Base-by-base conservation (phyloP, 2,329 filamentous ascomycete species). In the Phoma sp. region DNA sequence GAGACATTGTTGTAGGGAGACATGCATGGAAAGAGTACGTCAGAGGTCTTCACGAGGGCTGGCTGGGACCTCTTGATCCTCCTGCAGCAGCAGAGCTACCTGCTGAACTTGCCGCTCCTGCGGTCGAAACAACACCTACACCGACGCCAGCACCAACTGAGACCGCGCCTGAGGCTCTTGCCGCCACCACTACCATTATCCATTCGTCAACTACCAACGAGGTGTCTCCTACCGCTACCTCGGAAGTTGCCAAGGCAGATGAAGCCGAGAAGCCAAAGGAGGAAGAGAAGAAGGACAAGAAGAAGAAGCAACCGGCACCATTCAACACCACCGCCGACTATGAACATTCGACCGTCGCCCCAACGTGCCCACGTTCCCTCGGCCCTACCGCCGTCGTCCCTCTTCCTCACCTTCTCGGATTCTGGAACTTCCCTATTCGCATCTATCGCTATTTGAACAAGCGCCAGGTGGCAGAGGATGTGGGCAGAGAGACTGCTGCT, bases 21-120 rank as follows among this genome's bases (percentile, higher is more conserved):
- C 90, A 97, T 73, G 88, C 94, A 9, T 99, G 95, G 95, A 99
- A 97, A 78, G 95, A 99, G 77, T 99, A 98, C 74, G 81, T 98
- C 22, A 84, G 93, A 55, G 95, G 95, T 40, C 72, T 98, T 63
- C 95, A 99, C 73, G 95, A 99, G 77, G 95, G 95, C 51, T 99
- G 95, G 94, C 79, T 99, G 22, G 94, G 95, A 0, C 92, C 95
- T 7, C 79, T 96, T 38, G 85, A 89, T 55, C 77, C 86, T 51
- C 89, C 89, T 1, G 63, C 67, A 47, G 59, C 47, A 7, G 31
- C 53, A 48, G 55, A 58, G 21, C 9, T 64, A 35, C 61, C 67
- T 19, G 63, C 70, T 24, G 67, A 71, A 31, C 54, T 61, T 31
- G 56, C 63, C 17, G 47, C 55, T 39, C 44, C 58, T 43, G 55